Percentiles rank a stretch among this genome's conserved stretches.
phyloP scores from a whole-genome alignment of 75 land plant genomes.

The Cryptomeria japonica region DNA sequence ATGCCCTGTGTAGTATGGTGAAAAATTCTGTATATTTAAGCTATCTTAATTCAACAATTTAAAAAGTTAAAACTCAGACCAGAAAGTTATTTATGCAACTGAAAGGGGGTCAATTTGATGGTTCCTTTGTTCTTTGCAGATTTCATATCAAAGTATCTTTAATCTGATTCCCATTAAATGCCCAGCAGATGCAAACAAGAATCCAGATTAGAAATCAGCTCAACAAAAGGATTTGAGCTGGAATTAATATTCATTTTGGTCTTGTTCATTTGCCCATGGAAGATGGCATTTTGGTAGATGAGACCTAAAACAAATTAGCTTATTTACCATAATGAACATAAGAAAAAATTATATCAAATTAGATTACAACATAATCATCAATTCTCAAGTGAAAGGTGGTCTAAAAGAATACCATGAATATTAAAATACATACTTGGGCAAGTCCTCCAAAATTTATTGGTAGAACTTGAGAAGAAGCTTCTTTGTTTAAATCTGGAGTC shows the following conservation, averaged over 20 bases:
- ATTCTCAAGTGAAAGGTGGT: not conserved
- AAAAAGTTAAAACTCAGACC: not conserved
- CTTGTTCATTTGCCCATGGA: not conserved
- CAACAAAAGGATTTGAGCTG: not conserved
- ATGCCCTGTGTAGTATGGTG: not conserved
- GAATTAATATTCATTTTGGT: not conserved
- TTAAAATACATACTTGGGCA: constrained; percentile 29
- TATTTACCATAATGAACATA: not conserved
- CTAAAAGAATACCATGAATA: not conserved
- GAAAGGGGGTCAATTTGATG: not conserved
- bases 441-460: constrained; percentile 56
- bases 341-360: not conserved
- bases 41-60: not conserved
- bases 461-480: constrained; percentile 49
- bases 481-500: constrained; percentile 52
- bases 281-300: not conserved
- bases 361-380: not conserved
- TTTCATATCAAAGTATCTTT: not conserved
- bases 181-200: not conserved
- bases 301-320: not conserved
- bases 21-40: not conserved
- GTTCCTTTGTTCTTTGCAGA: not conserved
- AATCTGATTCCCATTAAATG: not conserved
- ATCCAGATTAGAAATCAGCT: not conserved
- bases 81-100: not conserved